Percentiles rank a stretch among this genome's conserved stretches.
phyloP scores from a whole-genome alignment of 495 filamentous ascomycete species.

The Xylaria castorea region DNA sequence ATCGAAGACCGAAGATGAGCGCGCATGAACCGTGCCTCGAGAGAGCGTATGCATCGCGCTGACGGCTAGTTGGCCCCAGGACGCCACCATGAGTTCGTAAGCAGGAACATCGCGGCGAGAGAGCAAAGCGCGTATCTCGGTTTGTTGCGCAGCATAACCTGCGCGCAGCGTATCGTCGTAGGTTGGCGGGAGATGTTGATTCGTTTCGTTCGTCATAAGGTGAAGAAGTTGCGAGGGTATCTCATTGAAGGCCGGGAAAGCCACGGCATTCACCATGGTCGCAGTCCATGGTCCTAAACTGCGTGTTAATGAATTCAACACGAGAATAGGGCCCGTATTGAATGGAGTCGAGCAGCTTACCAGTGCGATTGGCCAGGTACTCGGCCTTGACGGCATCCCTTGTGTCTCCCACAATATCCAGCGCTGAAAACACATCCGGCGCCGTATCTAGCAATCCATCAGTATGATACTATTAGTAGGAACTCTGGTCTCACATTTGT shows the following conservation, averaged over 20 bases:
- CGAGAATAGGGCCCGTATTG: not conserved
- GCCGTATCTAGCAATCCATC: slow-evolving; percentile 39
- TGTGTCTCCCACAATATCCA: slow-evolving; percentile 42
- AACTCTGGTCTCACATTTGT: slow-evolving; percentile 41
- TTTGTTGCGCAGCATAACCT: slow-evolving; percentile 50
- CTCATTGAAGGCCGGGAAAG: slow-evolving; percentile 47
- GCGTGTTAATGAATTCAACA: slow-evolving; percentile 20
- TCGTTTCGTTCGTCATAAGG: slow-evolving; percentile 21
- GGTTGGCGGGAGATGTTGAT: slow-evolving; percentile 39
- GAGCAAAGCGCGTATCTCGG: slow-evolving; percentile 42
- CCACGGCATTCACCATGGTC: slow-evolving; percentile 47
- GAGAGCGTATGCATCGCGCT: slow-evolving; percentile 39
- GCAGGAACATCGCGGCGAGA: slow-evolving; percentile 44
- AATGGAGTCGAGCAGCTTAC: slow-evolving; percentile 23
- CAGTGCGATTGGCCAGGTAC: slow-evolving; percentile 47
- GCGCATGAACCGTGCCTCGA: slow-evolving; percentile 35
- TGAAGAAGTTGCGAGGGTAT: slow-evolving; percentile 33
- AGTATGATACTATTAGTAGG: slow-evolving; percentile 11
- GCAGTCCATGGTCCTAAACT: slow-evolving; percentile 50
- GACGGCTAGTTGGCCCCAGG: slow-evolving; percentile 46
- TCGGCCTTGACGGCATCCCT: slow-evolving; percentile 36
- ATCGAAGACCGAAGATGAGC: slow-evolving; percentile 34
- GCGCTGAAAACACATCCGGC: slow-evolving; percentile 42
- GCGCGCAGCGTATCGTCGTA: slow-evolving; percentile 46
- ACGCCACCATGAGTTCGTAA: slow-evolving; percentile 51